These are phyloP conservation scores for Elongisporangium anandrum DNA, from an alignment of 352 stramenopile species.

Conservation along the genomic window DNA sequence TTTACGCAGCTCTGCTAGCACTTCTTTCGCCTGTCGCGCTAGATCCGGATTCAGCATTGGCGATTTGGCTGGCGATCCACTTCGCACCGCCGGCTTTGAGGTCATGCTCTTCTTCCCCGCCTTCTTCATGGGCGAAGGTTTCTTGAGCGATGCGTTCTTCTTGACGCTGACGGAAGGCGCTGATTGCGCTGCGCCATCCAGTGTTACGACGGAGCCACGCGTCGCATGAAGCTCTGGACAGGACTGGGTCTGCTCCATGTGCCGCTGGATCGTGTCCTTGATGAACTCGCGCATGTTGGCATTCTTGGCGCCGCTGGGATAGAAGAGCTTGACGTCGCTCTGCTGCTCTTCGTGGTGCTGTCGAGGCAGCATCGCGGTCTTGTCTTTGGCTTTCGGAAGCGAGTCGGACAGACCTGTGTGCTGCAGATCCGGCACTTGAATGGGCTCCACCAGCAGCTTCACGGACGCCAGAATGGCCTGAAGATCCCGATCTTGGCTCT, in stretches of 20 bases:
- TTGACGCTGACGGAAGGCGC: conserved; percentile 1
- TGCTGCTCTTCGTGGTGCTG: conserved; percentile 28
- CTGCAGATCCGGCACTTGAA: conserved; percentile 51
- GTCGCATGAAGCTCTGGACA: neutral
- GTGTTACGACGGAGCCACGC: neutral
- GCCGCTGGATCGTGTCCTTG: conserved; percentile 30
- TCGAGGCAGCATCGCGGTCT: conserved; percentile 16
- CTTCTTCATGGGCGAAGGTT: conserved; percentile 6
- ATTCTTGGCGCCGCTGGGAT: conserved; percentile 67
- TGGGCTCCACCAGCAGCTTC: conserved; percentile 52
- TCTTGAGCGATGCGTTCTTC: conserved; percentile 5
- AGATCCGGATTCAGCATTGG: conserved; percentile 50
- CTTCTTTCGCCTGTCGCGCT: conserved; percentile 46
- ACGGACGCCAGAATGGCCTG: conserved; percentile 28
- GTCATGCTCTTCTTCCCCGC: conserved; percentile 17
- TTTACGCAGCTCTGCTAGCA: conserved; percentile 47
- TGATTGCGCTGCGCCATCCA: too few relatives aligned
- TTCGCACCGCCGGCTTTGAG: conserved; percentile 13
- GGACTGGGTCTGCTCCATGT: neutral
- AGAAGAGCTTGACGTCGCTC: conserved; percentile 56
- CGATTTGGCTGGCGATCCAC: conserved; percentile 2
- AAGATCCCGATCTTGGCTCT: conserved; percentile 7
- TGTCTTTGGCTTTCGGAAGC: conserved; percentile 1
- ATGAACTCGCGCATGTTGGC: conserved; percentile 68
- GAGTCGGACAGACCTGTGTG: conserved; percentile 43